phyloP scores from a whole-genome alignment of 352 stramenopile genomes.

The Phytophthora aleatoria region DNA sequence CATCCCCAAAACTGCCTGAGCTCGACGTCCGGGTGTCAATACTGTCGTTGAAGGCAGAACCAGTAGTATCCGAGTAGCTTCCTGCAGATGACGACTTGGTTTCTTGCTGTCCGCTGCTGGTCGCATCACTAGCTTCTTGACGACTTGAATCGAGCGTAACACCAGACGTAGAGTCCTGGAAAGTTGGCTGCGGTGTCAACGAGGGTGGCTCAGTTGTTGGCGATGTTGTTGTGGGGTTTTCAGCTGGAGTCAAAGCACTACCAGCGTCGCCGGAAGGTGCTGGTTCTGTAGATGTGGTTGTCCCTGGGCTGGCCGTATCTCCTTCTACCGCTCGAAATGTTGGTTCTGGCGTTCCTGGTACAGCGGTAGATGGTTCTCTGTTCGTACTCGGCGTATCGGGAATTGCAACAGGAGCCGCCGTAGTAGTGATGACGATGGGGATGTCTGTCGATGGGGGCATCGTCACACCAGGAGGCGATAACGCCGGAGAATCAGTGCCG shows the following conservation, averaged over 20 bases:
- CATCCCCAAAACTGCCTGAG: background rate
- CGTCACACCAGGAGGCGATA: background rate
- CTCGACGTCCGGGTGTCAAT: background rate
- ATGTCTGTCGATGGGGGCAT: background rate
- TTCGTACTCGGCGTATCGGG: background rate
- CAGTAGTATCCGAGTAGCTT: background rate
- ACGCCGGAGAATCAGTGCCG: background rate
- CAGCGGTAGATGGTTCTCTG: background rate
- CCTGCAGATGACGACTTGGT: background rate
- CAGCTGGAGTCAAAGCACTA: background rate
- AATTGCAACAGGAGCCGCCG: constrained; percentile 2
- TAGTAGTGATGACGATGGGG: background rate
- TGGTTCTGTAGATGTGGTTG: background rate
- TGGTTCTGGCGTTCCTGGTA: background rate
- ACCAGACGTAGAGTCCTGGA: background rate
- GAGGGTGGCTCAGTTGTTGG: background rate
- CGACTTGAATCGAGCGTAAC: background rate
- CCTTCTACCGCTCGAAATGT: background rate
- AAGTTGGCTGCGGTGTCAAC: background rate
- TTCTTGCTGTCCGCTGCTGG: background rate
- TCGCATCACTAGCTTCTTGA: background rate
- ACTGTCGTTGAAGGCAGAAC: background rate
- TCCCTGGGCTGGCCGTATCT: background rate
- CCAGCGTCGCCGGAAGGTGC: background rate
- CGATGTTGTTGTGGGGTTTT: background rate